phyloP scores from a whole-genome alignment of 768 basidiomycete genomes.

The Tylopilus rubrobrunneus region DNA sequence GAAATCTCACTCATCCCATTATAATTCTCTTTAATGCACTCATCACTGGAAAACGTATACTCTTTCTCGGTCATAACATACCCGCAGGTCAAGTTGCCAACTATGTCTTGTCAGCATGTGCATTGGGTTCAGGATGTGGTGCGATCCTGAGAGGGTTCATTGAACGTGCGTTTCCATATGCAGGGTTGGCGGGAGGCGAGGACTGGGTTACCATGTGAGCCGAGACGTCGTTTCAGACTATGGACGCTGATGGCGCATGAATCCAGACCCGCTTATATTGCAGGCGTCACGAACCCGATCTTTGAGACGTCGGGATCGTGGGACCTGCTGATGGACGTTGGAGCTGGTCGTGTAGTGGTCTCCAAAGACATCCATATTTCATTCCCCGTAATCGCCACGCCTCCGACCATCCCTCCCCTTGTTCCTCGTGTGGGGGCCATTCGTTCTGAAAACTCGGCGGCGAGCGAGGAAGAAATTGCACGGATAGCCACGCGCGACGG shows the following conservation, averaged over 20 bases:
- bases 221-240: neutral
- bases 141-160: slow-evolving; percentile 80
- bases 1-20: slow-evolving; percentile 86
- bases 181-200: slow-evolving; percentile 82
- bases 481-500: slow-evolving; percentile 43
- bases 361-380: slow-evolving; percentile 75
- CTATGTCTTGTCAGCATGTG: slow-evolving; percentile 92
- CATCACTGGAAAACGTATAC: slow-evolving; percentile 91
- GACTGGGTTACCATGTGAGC: slow-evolving; percentile 88
- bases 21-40: slow-evolving; percentile 96
- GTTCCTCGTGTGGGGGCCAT: slow-evolving; percentile 57
- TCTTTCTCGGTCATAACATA: slow-evolving; percentile 87
- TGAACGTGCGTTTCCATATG: slow-evolving; percentile 92
- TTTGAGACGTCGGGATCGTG: slow-evolving; percentile 85
- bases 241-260: slow-evolving; percentile 6
- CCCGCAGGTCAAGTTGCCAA: slow-evolving; percentile 89
- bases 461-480: slow-evolving; percentile 70
- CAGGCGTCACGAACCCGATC: slow-evolving; percentile 96
- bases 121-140: slow-evolving; percentile 89
- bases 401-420: slow-evolving; percentile 40
- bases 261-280: slow-evolving; percentile 83
- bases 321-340: slow-evolving; percentile 93
- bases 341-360: slow-evolving; percentile 80
- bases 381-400: slow-evolving; percentile 45
- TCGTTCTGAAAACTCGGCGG: slow-evolving; percentile 58